phyloP scores from a whole-genome alignment of 768 basidiomycete genomes.

The Termitomyces sp. region DNA sequence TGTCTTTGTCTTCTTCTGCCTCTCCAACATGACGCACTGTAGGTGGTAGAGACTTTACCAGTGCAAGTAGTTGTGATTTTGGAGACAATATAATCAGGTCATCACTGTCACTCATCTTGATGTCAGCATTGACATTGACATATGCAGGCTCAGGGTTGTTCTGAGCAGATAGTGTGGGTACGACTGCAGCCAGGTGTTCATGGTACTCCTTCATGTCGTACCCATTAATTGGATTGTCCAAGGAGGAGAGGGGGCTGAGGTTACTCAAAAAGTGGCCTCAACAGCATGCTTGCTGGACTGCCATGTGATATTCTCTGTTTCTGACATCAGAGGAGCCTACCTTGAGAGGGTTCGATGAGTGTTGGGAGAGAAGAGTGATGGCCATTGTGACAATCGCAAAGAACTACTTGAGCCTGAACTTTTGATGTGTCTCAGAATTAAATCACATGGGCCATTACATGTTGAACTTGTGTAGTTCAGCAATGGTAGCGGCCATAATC shows the following conservation, averaged over 20 bases:
- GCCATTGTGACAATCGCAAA: slow-evolving; percentile 23
- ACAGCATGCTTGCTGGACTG: slow-evolving; percentile 22
- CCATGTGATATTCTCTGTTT: slow-evolving; percentile 40
- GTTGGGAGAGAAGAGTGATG: slow-evolving; percentile 48
- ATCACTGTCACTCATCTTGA: slow-evolving; percentile 42
- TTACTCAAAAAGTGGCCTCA: slow-evolving; percentile 5
- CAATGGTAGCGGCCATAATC: too few relatives aligned
- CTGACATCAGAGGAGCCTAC: slow-evolving; percentile 55
- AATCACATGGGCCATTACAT: slow-evolving; percentile 11
- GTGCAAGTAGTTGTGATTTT: not conserved
- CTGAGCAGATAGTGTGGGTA: slow-evolving; percentile 20
- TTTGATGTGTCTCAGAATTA: slow-evolving; percentile 9
- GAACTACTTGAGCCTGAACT: not conserved
- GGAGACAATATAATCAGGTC: slow-evolving; percentile 22
- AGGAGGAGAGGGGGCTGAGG: slow-evolving; percentile 34
- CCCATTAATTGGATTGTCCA: slow-evolving; percentile 47
- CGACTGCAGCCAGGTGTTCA: slow-evolving; percentile 41
- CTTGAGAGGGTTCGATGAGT: slow-evolving; percentile 73
- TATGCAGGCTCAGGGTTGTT: slow-evolving; percentile 15
- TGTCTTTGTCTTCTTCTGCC: not conserved
- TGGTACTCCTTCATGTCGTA: slow-evolving; percentile 41
- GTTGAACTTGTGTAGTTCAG: too few relatives aligned
- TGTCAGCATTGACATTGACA: slow-evolving; percentile 47
- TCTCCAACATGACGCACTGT: not conserved
- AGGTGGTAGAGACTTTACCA: not conserved